Percentiles rank a stretch among this genome's conserved stretches.
These are phyloP conservation scores for Penicillium sp. DNA, from an alignment of 2,329 filamentous ascomycete species.

Conservation along the genomic window DNA sequence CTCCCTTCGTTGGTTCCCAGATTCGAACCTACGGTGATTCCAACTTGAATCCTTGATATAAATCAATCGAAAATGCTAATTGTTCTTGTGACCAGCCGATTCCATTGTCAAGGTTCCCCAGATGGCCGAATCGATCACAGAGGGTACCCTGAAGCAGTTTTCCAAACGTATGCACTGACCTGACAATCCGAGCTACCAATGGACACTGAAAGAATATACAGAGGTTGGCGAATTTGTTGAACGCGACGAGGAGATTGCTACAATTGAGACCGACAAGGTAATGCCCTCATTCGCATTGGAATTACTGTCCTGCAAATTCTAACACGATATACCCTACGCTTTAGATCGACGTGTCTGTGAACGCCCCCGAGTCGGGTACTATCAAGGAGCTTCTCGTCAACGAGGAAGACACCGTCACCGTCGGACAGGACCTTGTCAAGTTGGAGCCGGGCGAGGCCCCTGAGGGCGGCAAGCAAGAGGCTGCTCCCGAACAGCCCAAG, in stretches of 20 bases:
- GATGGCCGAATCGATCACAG: constrained; percentile 98
- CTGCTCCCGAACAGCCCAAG: constrained; percentile 63
- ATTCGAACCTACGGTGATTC: constrained; percentile 42
- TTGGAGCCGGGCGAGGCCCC: constrained; percentile 76
- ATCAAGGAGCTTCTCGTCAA: constrained; percentile 90
- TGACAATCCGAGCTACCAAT: background rate
- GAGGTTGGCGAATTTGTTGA: constrained; percentile 92
- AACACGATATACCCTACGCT: constrained; percentile 5
- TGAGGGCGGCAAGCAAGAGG: constrained; percentile 57
- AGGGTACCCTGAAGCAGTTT: constrained; percentile 96
- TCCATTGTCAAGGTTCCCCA: constrained; percentile 89
- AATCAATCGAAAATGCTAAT: constrained; percentile 7
- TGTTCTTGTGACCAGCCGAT: constrained; percentile 61
- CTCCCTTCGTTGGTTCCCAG: constrained; percentile 35
- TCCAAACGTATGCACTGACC: constrained; percentile 66
- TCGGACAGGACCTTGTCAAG: constrained; percentile 88
- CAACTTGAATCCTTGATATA: background rate
- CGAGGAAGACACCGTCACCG: constrained; percentile 93
- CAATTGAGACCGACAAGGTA: constrained; percentile 99
- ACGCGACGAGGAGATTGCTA: constrained; percentile 95
- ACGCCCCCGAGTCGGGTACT: constrained; percentile 85
- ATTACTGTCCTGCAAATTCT: constrained; percentile 7
- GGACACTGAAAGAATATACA: constrained; percentile 35
- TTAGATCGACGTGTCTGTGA: constrained; percentile 95
- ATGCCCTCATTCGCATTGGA: constrained; percentile 14